These are phyloP conservation scores for Coemansia sp. DNA, from an alignment of 192 early-diverging fungal genomes.

Conservation along the genomic window DNA sequence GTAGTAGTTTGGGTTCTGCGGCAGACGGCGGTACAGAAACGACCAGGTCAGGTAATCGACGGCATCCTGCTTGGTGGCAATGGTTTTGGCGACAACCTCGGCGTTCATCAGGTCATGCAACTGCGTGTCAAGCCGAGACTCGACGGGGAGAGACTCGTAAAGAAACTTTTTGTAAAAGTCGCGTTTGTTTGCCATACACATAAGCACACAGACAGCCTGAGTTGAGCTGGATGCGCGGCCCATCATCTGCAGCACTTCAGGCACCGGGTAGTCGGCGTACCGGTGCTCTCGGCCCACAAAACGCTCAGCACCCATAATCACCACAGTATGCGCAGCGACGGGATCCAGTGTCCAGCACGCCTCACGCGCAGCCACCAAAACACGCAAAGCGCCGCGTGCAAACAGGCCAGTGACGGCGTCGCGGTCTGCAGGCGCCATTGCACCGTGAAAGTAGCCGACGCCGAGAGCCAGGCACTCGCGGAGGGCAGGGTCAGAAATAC, in stretches of 20 bases:
- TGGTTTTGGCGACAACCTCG: constrained; percentile 91
- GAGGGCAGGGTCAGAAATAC: constrained; percentile 72
- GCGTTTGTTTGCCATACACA: constrained; percentile 93
- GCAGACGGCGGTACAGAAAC: constrained; percentile 93
- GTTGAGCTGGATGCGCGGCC: constrained; percentile 76
- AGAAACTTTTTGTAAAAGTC: constrained; percentile 98
- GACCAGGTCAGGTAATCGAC: constrained; percentile 99
- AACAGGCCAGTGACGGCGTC: constrained; percentile 73
- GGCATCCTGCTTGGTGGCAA: constrained; percentile 97
- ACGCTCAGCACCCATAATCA: constrained; percentile 95
- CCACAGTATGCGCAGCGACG: constrained; percentile 76
- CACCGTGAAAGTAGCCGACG: constrained; percentile 92
- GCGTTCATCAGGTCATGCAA: constrained; percentile 98
- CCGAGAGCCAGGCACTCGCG: constrained; percentile 70
- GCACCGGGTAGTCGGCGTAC: constrained; percentile 92
- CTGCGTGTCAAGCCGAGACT: constrained; percentile 90
- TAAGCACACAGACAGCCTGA: constrained; percentile 78
- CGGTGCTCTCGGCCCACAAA: constrained; percentile 93
- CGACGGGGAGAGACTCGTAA: constrained; percentile 92
- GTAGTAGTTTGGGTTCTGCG: constrained; percentile 97
- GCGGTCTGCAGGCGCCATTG: constrained; percentile 71
- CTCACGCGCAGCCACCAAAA: constrained; percentile 86
- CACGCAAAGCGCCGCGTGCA: constrained; percentile 72
- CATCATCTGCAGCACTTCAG: constrained; percentile 98
- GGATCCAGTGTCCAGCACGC: constrained; percentile 85